These are phyloP conservation scores for Luffa aegyptiaca DNA, from an alignment of 306 rosid genomes.

Conservation along the genomic window DNA sequence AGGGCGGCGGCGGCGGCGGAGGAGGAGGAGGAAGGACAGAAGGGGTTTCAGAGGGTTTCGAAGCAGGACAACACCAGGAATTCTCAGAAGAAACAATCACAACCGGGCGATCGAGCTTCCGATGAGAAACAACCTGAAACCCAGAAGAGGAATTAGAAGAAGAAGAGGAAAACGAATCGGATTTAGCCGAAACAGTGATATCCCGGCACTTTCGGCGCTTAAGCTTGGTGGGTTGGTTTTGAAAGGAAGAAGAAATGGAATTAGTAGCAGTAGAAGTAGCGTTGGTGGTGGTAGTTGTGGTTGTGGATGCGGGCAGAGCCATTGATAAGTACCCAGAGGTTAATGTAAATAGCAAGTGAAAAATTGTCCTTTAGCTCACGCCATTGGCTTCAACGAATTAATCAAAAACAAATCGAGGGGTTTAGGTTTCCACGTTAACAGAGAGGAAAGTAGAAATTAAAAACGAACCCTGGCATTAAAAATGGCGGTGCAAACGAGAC, in stretches of 20 bases:
- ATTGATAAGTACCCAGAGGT: conserved; percentile 23
- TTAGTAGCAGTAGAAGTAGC: conserved; percentile 20
- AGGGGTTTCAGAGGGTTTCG: conserved; percentile 11
- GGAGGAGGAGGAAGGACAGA: conserved; percentile 18
- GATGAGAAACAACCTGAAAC: not conserved
- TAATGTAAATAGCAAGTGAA: not conserved
- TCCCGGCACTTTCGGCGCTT: conserved; percentile 56
- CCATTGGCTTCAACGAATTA: conserved; percentile 21
- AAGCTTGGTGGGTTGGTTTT: conserved; percentile 50
- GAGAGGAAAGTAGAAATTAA: not conserved
- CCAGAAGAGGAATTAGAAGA: conserved; percentile 2
- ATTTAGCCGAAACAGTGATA: conserved; percentile 26
- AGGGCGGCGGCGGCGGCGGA: conserved; percentile 11
- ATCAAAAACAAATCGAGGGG: not conserved
- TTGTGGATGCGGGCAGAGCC: conserved; percentile 29
- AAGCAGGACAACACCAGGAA: conserved; percentile 40
- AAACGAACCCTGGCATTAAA: conserved; percentile 5
- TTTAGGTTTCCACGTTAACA: not conserved
- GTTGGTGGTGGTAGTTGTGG: conserved; percentile 23
- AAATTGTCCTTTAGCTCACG: conserved; percentile 38
- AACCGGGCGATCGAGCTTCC: conserved; percentile 29
- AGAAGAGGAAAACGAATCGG: conserved; percentile 5
- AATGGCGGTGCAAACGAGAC: conserved; percentile 69
- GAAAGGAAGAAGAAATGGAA: conserved; percentile 18
- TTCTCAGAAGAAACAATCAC: conserved; percentile 23